These are phyloP conservation scores for Diaporthe helianthi DNA, from an alignment of 2,329 filamentous ascomycete genomes.

Conservation along the genomic window DNA sequence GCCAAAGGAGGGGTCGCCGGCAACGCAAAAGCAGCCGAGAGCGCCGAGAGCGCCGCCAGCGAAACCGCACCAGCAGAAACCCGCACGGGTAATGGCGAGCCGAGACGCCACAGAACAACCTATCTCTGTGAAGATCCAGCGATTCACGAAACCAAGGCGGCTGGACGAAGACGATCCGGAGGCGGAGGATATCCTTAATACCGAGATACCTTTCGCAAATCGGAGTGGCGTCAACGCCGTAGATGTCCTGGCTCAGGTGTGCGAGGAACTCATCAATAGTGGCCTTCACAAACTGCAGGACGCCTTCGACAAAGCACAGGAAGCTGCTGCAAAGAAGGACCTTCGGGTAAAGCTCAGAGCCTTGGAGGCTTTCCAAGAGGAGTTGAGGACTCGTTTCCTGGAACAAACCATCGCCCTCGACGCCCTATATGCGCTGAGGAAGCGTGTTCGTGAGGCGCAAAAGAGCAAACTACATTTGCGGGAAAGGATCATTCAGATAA, in stretches of 20 bases:
- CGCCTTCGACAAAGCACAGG: constrained; percentile 49
- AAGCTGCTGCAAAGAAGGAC: constrained; percentile 58
- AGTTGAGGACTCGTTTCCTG: constrained; percentile 61
- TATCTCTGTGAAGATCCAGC: constrained; percentile 47
- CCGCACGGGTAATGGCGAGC: constrained; percentile 35
- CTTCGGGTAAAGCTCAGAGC: constrained; percentile 62
- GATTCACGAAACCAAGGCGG: constrained; percentile 59
- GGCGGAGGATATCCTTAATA: constrained; percentile 54
- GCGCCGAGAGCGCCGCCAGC: constrained; percentile 30
- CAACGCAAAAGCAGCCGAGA: constrained; percentile 47
- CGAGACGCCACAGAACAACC: constrained; percentile 30
- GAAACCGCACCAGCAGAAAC: constrained; percentile 28
- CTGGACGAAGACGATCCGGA: constrained; percentile 50
- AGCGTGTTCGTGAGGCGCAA: constrained; percentile 63
- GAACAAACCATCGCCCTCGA: constrained; percentile 69
- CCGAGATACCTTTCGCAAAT: constrained; percentile 61
- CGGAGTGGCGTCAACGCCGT: constrained; percentile 65
- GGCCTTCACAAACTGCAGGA: constrained; percentile 57
- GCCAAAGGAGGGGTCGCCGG: constrained; percentile 47
- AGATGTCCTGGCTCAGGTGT: constrained; percentile 68
- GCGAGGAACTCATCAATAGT: constrained; percentile 64
- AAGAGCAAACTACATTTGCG: constrained; percentile 64
- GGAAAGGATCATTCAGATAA: constrained; percentile 65
- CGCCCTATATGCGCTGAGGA: constrained; percentile 62
- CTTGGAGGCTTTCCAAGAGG: constrained; percentile 64